These are phyloP conservation scores for Phytophthora idaei DNA, from an alignment of 352 stramenopile genomes.

Conservation along the genomic window DNA sequence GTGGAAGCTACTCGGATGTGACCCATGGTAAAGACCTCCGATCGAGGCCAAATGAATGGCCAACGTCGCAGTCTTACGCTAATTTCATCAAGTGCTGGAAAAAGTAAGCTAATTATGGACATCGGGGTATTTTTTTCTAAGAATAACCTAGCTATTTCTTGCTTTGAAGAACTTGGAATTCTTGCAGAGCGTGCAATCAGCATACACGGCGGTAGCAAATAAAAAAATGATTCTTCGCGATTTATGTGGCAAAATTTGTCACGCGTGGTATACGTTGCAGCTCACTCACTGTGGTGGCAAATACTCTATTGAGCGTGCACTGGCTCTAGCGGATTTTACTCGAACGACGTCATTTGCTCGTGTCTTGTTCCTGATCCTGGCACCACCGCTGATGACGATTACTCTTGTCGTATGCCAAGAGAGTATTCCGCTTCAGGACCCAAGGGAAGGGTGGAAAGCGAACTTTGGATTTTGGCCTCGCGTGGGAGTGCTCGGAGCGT, in stretches of 20 bases:
- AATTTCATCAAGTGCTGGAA: neutral
- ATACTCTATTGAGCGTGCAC: neutral
- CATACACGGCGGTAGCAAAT: too few relatives aligned
- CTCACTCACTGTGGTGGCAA: neutral
- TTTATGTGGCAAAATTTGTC: neutral
- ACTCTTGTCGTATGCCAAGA: constrained; percentile 1
- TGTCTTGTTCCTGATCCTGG: neutral
- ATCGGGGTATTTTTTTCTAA: too few relatives aligned
- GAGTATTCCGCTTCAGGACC: constrained; percentile 1
- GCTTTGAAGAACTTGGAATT: too few relatives aligned
- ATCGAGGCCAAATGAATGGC: too few relatives aligned
- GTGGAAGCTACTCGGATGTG: constrained; percentile 9
- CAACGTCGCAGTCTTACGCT: neutral
- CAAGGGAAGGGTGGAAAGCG: neutral
- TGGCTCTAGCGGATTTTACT: neutral
- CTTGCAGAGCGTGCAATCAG: too few relatives aligned
- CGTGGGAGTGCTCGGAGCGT: neutral
- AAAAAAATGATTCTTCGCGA: neutral
- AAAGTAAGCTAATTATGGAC: too few relatives aligned
- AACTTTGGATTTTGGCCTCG: neutral
- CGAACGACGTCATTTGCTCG: neutral
- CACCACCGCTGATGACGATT: neutral
- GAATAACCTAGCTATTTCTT: too few relatives aligned
- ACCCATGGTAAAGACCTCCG: constrained; percentile 4
- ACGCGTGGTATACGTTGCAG: neutral